Evolutionary conservation across 208 protist species (phyloP), one percentile per base, ranked within the genome.

Genomic region (Crithidia thermophila): DNA sequence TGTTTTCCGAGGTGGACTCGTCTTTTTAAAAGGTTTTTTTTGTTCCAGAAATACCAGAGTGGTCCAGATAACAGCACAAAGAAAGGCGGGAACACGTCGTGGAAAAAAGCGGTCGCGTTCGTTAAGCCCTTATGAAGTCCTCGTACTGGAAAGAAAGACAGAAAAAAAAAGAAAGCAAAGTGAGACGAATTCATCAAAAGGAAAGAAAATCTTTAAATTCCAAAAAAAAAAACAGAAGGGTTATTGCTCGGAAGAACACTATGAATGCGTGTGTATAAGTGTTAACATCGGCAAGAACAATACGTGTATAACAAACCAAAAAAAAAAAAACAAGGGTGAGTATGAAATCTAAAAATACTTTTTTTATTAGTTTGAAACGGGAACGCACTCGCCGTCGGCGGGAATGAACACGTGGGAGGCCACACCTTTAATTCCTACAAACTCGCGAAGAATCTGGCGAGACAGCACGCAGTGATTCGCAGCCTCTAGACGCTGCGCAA

Each of bases 401-500:
- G 56, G 66, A 27, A 72, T 60, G 28, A 59, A 50, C 0, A 72
- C 66, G 14, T 64, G 37, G 27, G 57, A 58, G 33, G 39, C 42
- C 31, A 72, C 31, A 18, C 66, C 66, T 23, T 72, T 62, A 31
- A 20, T 16, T 21, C 40, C 42, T 14, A 52, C 56, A 34, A 50
- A 62, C 53, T 57, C 66, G 27, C 66, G 66, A 27, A 72, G 23
- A 45, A 64, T 27, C 46, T 72, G 18, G 21, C 66, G 66, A 1
- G 66, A 49, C 9, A 72, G 53, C 18, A 60, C 31, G 34, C 66
- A 72, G 66, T 72, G 66, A 27, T 72, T 72, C 27, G 64, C 31
- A 0, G 66, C 66, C 45, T 72, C 66, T 56, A 64, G 49, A 37
- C 64, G 66, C 39, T 63, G 53, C 33, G 51, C 42, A 14, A 72